phyloP scores from a whole-genome alignment of 225 moss, liverwort and hornwort genomes.

The Pleurozium schreberi region DNA sequence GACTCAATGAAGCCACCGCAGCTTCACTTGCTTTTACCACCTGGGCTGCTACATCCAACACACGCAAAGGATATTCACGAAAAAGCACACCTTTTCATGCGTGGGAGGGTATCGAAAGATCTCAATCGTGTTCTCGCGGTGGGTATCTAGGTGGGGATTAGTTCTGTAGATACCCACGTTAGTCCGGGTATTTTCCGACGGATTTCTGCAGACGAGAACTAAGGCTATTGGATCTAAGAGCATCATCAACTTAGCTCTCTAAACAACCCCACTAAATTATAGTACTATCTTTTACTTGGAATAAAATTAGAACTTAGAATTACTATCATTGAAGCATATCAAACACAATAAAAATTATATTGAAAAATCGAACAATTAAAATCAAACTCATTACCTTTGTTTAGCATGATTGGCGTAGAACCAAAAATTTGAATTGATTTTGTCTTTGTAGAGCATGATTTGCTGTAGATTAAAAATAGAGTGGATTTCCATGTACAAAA shows the following conservation, averaged over 20 bases:
- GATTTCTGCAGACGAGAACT: neutral
- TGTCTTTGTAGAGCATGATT: neutral
- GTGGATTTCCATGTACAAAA: neutral
- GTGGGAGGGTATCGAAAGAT: neutral
- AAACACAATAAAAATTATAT: neutral
- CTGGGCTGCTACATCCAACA: neutral
- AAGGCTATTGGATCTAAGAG: neutral
- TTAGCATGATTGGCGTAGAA: neutral
- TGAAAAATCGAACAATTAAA: neutral
- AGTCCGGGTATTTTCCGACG: neutral
- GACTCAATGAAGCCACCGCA: neutral
- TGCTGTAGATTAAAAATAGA: neutral
- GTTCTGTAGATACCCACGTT: too few species aligned
- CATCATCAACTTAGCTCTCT: neutral
- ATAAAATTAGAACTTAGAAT: neutral
- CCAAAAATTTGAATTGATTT: neutral
- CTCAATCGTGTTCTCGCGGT: neutral
- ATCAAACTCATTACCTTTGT: neutral
- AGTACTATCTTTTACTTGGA: neutral
- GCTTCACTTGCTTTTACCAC: neutral
- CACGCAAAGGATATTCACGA: constrained; percentile 20
- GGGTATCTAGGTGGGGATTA: too few species aligned
- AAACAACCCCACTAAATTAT: neutral
- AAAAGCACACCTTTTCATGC: neutral
- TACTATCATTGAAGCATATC: fast-evolving